Evolutionary conservation across 2,329 filamentous ascomycete species (phyloP).

Genomic region (Apiospora rasikravindrae): DNA sequence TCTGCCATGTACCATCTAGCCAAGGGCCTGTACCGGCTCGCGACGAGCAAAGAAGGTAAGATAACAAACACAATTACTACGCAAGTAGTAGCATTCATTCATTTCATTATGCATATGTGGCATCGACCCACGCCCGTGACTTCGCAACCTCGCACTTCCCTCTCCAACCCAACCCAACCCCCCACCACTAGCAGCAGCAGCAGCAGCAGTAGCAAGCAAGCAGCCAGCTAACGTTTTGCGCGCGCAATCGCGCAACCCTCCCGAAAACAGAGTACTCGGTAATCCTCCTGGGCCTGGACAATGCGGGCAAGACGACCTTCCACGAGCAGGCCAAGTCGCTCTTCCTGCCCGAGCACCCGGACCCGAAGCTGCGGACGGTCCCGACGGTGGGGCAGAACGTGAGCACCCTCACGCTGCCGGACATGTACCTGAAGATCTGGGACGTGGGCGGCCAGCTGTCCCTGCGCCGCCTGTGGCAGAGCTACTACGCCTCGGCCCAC

Average conservation of each 20-base stretch:
- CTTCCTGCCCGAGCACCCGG: conserved; percentile 68
- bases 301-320: conserved; percentile 97
- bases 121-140: neutral
- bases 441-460: conserved; percentile 94
- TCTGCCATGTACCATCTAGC: conserved; percentile 87
- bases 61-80: conserved; percentile 20
- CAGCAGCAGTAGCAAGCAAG: neutral
- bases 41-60: conserved; percentile 93
- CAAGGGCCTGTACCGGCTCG: conserved; percentile 92
- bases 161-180: neutral
- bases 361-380: conserved; percentile 81
- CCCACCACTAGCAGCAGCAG: conserved; percentile 15
- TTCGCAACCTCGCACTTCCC: neutral
- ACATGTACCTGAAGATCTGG: conserved; percentile 99
- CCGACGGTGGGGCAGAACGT: conserved; percentile 98
- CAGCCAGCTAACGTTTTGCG: conserved; percentile 13
- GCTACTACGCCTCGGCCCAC: conserved; percentile 92
- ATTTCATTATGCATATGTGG: neutral
- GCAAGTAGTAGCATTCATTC: neutral
- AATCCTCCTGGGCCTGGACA: conserved; percentile 95
- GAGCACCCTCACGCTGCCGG: conserved; percentile 84
- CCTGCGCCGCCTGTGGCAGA: conserved; percentile 90
- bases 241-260: conserved; percentile 8
- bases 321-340: conserved; percentile 94
- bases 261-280: conserved; percentile 82